Percentiles rank a stretch among this genome's conserved stretches.
phyloP scores from a whole-genome alignment of 192 early-diverging fungal species.

The Coemansia sp. region DNA sequence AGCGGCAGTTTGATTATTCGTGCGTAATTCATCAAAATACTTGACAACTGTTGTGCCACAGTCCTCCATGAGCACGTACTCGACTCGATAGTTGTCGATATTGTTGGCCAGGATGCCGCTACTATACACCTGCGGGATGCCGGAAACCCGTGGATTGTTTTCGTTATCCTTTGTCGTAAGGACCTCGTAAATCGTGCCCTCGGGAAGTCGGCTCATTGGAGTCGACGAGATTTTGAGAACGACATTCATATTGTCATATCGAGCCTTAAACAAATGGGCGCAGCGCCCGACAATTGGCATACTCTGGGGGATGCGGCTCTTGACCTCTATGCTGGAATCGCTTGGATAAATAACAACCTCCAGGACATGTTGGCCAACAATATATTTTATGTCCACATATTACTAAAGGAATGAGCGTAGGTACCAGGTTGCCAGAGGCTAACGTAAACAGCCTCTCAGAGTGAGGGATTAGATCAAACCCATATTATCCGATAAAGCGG shows the following conservation, averaged over 20 bases:
- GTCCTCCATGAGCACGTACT: conserved; percentile 18
- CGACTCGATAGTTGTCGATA: conserved; percentile 2
- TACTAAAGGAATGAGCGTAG: not conserved
- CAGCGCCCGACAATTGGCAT: not conserved
- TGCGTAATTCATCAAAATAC: not conserved
- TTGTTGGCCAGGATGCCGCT: not conserved
- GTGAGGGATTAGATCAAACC: not conserved
- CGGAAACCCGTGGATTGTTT: not conserved
- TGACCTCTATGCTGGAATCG: not conserved
- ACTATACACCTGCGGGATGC: conserved; percentile 3
- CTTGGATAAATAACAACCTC: no score
- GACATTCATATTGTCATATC: not conserved
- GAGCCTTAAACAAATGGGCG: not conserved
- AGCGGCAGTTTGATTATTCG: no score
- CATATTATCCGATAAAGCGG: not conserved
- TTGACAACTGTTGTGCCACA: conserved; percentile 3
- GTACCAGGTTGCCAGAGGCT: not conserved
- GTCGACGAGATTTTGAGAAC: conserved; percentile 15
- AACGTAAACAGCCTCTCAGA: not conserved
- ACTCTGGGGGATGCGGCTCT: not conserved
- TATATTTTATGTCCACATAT: not conserved
- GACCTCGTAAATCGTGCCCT: conserved; percentile 17
- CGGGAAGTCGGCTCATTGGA: not conserved
- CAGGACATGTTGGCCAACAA: not conserved
- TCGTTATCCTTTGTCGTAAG: not conserved